Percentiles rank a stretch among this genome's conserved stretches.
These are phyloP conservation scores for Serendipita sp. DNA, from an alignment of 768 basidiomycete genomes.

Conservation along the genomic window DNA sequence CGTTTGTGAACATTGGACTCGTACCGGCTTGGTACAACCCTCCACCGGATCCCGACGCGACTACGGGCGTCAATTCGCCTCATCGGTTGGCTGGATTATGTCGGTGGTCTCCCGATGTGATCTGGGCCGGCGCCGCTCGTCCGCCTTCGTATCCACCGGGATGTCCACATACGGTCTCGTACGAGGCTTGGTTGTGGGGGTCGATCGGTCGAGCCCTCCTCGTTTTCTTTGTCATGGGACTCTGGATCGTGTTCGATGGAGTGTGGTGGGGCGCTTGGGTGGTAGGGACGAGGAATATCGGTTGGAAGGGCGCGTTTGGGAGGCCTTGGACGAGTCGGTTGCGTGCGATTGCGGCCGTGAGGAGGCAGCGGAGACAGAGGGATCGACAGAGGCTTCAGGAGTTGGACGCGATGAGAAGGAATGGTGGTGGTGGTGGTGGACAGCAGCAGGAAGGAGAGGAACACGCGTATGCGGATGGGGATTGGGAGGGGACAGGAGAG, in stretches of 20 bases:
- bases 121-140: background rate
- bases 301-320: background rate
- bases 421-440: background rate
- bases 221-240: background rate
- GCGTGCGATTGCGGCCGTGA: background rate
- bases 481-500: background rate
- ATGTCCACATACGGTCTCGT: background rate
- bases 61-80: background rate
- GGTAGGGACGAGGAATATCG: background rate
- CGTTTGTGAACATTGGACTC: background rate
- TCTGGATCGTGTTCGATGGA: background rate
- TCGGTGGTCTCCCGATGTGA: background rate
- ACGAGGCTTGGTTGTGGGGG: constrained; percentile 2
- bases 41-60: background rate
- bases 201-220: background rate
- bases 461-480: background rate
- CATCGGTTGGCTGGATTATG: background rate
- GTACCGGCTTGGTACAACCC: background rate
- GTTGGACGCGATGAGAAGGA: too few relatives aligned
- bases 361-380: too few relatives aligned
- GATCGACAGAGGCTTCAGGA: background rate
- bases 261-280: constrained; percentile 5
- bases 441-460: background rate
- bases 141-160: background rate
- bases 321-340: background rate